phyloP scores from a whole-genome alignment of 257 asterid species.

The Cynanchum wilfordii region DNA sequence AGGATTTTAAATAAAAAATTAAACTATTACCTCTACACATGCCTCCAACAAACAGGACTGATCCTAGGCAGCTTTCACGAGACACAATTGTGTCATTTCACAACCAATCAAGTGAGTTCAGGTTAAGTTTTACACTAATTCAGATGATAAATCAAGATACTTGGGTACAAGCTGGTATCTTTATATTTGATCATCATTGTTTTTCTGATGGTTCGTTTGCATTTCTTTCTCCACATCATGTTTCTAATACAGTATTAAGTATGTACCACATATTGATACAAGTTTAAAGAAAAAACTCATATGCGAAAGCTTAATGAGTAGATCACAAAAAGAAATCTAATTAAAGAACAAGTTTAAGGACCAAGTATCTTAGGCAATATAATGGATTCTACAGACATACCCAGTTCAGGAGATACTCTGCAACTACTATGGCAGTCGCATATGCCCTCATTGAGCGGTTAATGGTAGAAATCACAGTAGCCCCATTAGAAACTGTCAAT shows the following conservation, averaged over 20 bases:
- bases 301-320: neutral
- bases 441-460: constrained; percentile 95
- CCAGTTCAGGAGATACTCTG: constrained; percentile 80
- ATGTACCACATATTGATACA: neutral
- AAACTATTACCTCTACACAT: neutral
- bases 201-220: neutral
- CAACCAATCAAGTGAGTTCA: neutral
- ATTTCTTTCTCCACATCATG: neutral
- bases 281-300: neutral
- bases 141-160: neutral
- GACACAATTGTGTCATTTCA: neutral
- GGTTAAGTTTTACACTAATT: neutral
- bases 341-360: neutral
- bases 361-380: neutral
- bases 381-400: constrained; percentile 34
- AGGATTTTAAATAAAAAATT: constrained; percentile 3
- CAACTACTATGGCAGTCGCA: constrained; percentile 71
- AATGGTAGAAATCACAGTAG: constrained; percentile 75
- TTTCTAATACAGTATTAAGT: neutral
- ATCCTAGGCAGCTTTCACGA: neutral
- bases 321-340: neutral
- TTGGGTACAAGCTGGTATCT: neutral
- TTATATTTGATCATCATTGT: neutral
- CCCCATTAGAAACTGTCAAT: constrained; percentile 60
- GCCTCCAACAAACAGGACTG: neutral